These are phyloP conservation scores for Paramecium sonneborni DNA, from an alignment of 73 alveolate species.

Conservation along the genomic window DNA sequence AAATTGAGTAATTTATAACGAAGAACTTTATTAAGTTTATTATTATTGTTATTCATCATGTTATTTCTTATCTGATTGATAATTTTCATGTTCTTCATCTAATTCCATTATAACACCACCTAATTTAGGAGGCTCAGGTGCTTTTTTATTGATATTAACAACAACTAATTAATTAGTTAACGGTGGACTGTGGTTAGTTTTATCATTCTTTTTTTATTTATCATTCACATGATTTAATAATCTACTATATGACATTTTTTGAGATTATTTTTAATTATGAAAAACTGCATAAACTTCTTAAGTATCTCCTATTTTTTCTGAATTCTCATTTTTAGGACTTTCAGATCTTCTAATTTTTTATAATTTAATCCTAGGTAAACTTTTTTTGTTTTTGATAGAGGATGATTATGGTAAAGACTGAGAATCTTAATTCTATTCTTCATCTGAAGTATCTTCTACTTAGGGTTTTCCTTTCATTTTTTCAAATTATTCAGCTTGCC, in stretches of 20 bases:
- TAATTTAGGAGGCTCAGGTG: conserved; percentile 48
- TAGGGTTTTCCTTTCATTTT: conserved; percentile 29
- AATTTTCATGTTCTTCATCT: conserved; percentile 49
- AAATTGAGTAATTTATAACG: background rate
- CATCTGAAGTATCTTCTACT: background rate
- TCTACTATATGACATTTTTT: conserved; percentile 44
- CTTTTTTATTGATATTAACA: background rate
- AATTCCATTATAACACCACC: conserved; percentile 52
- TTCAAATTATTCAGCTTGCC: conserved; percentile 53
- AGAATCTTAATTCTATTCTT: background rate
- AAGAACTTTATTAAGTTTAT: background rate
- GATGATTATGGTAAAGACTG: background rate
- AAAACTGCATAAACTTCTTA: conserved; percentile 22
- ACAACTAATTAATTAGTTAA: conserved; percentile 2
- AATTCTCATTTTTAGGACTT: background rate
- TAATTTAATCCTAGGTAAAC: background rate
- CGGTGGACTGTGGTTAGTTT: background rate
- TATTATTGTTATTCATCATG: background rate
- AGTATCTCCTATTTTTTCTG: background rate
- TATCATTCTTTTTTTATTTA: background rate
- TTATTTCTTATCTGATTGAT: background rate
- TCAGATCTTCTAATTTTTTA: background rate
- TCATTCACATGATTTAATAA: background rate
- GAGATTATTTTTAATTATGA: background rate
- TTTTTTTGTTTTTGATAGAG: background rate